Evolutionary conservation across 2,329 filamentous ascomycete species (phyloP), one percentile per base, ranked within the genome.

Genomic region (Elsinoe arachidis): DNA sequence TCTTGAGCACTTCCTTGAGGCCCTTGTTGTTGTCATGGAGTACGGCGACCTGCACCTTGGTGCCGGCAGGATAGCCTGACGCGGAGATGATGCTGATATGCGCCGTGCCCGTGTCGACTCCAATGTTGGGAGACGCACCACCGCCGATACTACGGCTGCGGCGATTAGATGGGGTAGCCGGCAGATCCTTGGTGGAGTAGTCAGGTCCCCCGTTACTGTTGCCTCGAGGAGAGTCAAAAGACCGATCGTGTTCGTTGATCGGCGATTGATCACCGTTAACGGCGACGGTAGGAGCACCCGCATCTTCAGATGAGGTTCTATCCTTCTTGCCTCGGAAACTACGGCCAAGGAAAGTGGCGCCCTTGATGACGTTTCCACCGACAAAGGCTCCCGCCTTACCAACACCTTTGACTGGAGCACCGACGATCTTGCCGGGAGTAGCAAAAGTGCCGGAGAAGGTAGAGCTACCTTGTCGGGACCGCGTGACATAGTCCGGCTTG

Each of bases 401-500:
- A 35, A 87, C 85, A 41, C 90, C 91, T 75, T 97, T 97, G 72
- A 99, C 86, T n/a, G 93, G 95, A 15, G 86, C 93, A 37, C 92
- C 92, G 26, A 97, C 88, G 59, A 99, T 90, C 73, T 91, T 91
- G 49, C 88, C 88, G 26, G 93, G 90, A 1, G 85, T 80, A 4
- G 85, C 86, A 69, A 97, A 96, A 1, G 90, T 95, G 33, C 91
- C 91, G 0, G 86, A 86, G 75, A 99, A 96, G 1, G 92, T 96
- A 0, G 90, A 90, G 0, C 90, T 93, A 54, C 93, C 93, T 71
- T 96, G 89, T 51, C 90, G 82, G 11, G 87, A 82, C 57, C 93
- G 85, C 12, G 86, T 87, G 60, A 99, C 86, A 67, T 97, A 99
- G 68, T 90, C 85, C 11, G 93, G 90, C 61, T 90, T 90, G 83